Conservation (phyloP, 495 filamentous ascomycete genomes). For the Penicillium roqueforti region DNA sequence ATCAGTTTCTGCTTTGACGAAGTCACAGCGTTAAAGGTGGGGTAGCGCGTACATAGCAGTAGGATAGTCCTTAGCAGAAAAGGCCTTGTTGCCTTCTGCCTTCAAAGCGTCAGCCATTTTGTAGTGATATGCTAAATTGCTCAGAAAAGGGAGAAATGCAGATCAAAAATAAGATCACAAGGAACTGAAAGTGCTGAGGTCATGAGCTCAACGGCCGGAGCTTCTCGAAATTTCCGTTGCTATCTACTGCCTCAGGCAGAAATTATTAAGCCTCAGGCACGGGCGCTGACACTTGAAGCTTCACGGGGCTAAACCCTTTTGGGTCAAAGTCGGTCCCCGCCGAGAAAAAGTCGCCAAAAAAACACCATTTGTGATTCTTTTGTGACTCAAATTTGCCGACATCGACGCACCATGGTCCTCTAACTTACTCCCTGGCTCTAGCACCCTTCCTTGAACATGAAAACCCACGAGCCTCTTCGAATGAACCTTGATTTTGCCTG, state of each 20-base stretch:
- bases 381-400: slow-evolving; percentile 14
- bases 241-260: slow-evolving; percentile 10
- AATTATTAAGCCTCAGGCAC: slow-evolving; percentile 27
- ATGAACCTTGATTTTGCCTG: slow-evolving; percentile 19
- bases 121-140: slow-evolving; percentile 2
- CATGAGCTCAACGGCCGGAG: slow-evolving; percentile 28
- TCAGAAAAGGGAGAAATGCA: slow-evolving; percentile 5
- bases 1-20: slow-evolving; percentile 12
- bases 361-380: slow-evolving; percentile 26
- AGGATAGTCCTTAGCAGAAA: slow-evolving; percentile 91
- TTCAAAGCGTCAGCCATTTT: slow-evolving; percentile 67
- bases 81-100: slow-evolving; percentile 96
- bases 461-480: slow-evolving; percentile 8
- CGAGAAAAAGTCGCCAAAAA: slow-evolving; percentile 32
- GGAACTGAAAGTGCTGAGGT: slow-evolving; percentile 9
- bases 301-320: slow-evolving; percentile 26
- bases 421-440: slow-evolving; percentile 24
- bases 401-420: slow-evolving; percentile 18
- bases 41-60: slow-evolving; percentile 77
- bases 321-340: slow-evolving; percentile 23
- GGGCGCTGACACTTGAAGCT: slow-evolving; percentile 20
- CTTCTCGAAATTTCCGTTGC: slow-evolving; percentile 50
- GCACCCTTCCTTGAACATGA: slow-evolving; percentile 25
- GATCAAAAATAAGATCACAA: slow-evolving; percentile 5
- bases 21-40: slow-evolving; percentile 25